Evolutionary conservation across 1,284 basidiomycete species (phyloP), one percentile per base, ranked within the genome.

Genomic region (Abortiporus biennis): DNA sequence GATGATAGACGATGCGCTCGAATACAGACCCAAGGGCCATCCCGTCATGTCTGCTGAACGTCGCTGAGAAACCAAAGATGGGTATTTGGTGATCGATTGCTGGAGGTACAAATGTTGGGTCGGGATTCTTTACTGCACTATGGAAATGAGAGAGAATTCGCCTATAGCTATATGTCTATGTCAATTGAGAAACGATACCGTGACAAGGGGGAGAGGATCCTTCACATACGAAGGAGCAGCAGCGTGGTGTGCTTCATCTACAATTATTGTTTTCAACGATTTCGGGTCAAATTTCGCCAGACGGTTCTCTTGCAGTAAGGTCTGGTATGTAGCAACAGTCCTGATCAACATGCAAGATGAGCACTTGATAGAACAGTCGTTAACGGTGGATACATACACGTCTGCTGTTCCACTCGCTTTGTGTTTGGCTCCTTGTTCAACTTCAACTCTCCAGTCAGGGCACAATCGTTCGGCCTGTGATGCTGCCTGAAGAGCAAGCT

Each of bases 211-310:
- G 17, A 43, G 22, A 29, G 19, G 44, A 15, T 25, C 43, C 0
- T 32, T 32, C 3, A 47, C 84, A 47, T 63, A 92, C 83, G 92
- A 92, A 19, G 84, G 80, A 2, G 93, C 88, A 19, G 91, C 92
- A 20, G 94, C 87, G 64, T 98, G 95, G 57, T 99, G 95, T 0
- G 95, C 94, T 63, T 96, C 92, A 54, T 95, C 92, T 5, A 96
- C 76, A 38, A 98, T 84, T 42, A 98, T 72, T 6, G 85, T 87
- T 58, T 92, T 95, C 55, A 91, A 71, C 21, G 53, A 54, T 6
- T 59, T 55, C 1, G 90, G 85, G 51, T 86, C 70, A 56, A 95
- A 97, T 61, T 96, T 97, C 6, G 69, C 69, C 36, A 96, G 58
- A 17, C 95, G 72, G 6, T 74, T 64, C 1, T 71, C 61, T 38